phyloP scores from a whole-genome alignment of 2,329 filamentous ascomycete species.

The Aspergillus sp. region DNA sequence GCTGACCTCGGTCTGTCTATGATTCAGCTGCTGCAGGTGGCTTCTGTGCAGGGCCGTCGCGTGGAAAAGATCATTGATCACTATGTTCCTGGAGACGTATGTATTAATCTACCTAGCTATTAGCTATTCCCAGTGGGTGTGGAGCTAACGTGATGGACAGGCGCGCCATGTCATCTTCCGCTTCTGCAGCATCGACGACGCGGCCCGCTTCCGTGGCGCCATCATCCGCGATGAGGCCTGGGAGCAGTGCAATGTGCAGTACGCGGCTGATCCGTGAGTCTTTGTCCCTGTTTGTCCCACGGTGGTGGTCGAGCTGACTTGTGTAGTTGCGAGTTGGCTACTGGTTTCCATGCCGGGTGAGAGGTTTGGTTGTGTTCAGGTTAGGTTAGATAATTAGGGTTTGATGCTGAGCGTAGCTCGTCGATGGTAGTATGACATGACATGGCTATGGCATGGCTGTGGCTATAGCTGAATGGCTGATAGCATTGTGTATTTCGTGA shows the following conservation, averaged over 20 bases:
- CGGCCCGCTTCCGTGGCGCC: constrained; percentile 43
- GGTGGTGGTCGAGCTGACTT: constrained; percentile 2
- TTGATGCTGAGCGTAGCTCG: no score
- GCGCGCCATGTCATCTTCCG: constrained; percentile 46
- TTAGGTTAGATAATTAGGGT: no score
- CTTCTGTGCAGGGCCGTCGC: constrained; percentile 38
- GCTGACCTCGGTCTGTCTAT: constrained; percentile 41
- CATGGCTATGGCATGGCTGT: no score
- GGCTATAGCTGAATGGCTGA: no score
- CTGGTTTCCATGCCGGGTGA: constrained; percentile 16
- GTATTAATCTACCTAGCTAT: constrained; percentile 13
- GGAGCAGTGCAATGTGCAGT: constrained; percentile 46
- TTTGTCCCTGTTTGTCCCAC: not conserved
- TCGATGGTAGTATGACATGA: no score
- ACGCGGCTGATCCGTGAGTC: constrained; percentile 42
- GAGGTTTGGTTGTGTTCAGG: not conserved
- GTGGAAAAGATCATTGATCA: constrained; percentile 46
- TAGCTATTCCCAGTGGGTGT: not conserved
- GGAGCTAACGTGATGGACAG: constrained; percentile 23
- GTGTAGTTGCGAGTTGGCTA: constrained; percentile 22
- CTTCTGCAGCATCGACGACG: constrained; percentile 47
- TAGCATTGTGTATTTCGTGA: no score
- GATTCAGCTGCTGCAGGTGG: constrained; percentile 35
- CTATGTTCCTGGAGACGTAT: constrained; percentile 41
- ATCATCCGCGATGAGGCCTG: constrained; percentile 42